Base-by-base conservation (phyloP, 2,329 filamentous ascomycete genomes). In the Phialophora tarda region DNA sequence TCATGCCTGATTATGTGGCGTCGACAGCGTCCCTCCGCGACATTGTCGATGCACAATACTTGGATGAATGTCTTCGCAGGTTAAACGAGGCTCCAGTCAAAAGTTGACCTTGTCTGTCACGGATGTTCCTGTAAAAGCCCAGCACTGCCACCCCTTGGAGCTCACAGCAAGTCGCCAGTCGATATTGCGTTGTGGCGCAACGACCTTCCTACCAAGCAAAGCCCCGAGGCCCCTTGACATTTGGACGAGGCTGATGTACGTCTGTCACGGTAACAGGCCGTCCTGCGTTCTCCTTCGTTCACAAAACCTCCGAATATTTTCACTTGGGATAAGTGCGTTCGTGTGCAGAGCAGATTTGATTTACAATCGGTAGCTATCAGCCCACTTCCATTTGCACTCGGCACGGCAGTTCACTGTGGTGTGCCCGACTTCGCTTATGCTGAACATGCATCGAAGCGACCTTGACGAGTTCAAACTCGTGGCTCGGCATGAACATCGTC, bases 371-470 rank as follows among this genome's bases (percentile, higher is more conserved):
- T 44, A 21, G 14, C 38, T n/a, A 44, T 44, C 38, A n/a, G 17
- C n/a, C 14, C 17, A n/a, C 38, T n/a, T n/a, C 17, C 38, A 44
- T 44, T 17, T 44, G 17, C 38, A 44, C 41, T n/a, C 48, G 30
- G 47, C 10, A 54, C 59, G 59, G 47, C 30, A 61, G 59, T 61
- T 61, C 44, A 28, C 4, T 53, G 47, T 61, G 30, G 10, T 30
- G 17, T 26, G 26, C 10, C 34, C 24, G 34, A 28, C 23, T 5
- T 61, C 59, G 59, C 44, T 38, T 61, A 61, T 14, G 59, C 30
- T 34, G 41, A 23, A 48, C 24, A 47, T 59, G 57, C 57, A 59
- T 50, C 41, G 38, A 59, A 59, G 41, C 57, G 57, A 59, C 47
- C 11, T 30, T 30, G 4, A 30, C 26, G 5, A 41, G 12, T 21